These are phyloP conservation scores for Fagus sylvatica DNA, from an alignment of 306 rosid species.

Conservation along the genomic window DNA sequence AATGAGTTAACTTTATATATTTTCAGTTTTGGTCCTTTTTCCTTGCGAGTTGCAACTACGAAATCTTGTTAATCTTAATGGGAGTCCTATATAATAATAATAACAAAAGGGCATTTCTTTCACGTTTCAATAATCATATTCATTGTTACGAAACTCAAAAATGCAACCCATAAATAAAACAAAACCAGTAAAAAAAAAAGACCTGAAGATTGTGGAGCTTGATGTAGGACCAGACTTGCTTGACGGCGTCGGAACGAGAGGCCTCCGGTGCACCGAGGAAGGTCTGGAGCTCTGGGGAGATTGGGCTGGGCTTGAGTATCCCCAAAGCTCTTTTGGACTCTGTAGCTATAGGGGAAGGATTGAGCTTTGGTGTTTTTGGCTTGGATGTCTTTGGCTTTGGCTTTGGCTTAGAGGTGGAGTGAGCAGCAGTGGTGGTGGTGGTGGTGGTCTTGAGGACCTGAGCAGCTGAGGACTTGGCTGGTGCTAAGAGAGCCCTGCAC, in stretches of 20 bases:
- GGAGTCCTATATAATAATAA: too few relatives aligned
- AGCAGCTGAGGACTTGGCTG: constrained; percentile 27
- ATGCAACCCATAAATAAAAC: neutral
- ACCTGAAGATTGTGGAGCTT: constrained; percentile 52
- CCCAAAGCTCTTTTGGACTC: constrained; percentile 19
- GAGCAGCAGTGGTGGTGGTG: neutral
- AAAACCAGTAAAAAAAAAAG: neutral
- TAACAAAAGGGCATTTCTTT: neutral
- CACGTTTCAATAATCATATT: too few relatives aligned
- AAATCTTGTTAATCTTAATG: too few relatives aligned
- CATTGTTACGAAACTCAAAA: neutral
- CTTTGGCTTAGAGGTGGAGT: constrained; percentile 6
- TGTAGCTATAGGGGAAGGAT: neutral
- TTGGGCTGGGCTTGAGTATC: constrained; percentile 26
- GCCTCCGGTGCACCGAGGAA: constrained; percentile 40
- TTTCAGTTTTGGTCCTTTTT: too few relatives aligned
- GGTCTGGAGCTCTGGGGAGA: constrained; percentile 39
- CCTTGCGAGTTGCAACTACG: too few relatives aligned
- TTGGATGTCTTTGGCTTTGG: constrained; percentile 17
- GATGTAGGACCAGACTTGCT: constrained; percentile 52
- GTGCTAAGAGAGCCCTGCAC: constrained; percentile 30
- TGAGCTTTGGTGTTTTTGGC: neutral
- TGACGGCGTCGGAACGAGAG: constrained; percentile 45
- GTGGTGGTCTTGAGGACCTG: constrained; percentile 3
- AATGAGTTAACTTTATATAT: too few relatives aligned